These are phyloP conservation scores for Pseudogymnoascus sp. DNA, from an alignment of 2,329 filamentous ascomycete genomes.

Conservation along the genomic window DNA sequence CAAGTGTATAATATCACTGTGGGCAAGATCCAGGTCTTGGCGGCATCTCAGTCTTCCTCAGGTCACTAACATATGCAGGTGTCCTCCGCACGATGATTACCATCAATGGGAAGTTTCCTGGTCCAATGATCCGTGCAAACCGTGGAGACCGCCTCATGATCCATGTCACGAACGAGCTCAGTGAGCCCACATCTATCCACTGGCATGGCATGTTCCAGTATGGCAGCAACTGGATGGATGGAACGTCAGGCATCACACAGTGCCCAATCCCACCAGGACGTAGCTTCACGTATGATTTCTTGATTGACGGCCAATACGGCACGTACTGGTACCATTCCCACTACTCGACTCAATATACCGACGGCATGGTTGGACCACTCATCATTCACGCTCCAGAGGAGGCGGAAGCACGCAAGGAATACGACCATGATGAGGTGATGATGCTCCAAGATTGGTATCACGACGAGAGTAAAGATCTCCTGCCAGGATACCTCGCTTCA, in stretches of 20 bases:
- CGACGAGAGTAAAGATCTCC: constrained; percentile 38
- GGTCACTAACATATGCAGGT: not conserved
- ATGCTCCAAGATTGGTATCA: constrained; percentile 72
- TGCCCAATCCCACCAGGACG: constrained; percentile 53
- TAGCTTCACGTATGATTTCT: constrained; percentile 24
- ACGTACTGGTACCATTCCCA: constrained; percentile 56
- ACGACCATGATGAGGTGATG: constrained; percentile 50
- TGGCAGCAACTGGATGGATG: constrained; percentile 35
- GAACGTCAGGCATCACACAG: constrained; percentile 44
- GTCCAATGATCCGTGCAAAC: constrained; percentile 30
- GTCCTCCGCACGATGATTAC: constrained; percentile 20
- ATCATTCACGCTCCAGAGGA: constrained; percentile 53
- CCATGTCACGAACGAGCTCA: constrained; percentile 29
- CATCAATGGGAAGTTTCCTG: constrained; percentile 30
- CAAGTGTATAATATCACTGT: not conserved
- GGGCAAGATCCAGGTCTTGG: not conserved
- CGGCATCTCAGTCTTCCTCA: not conserved
- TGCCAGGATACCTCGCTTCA: constrained; percentile 32
- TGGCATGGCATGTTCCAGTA: constrained; percentile 41
- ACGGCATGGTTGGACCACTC: constrained; percentile 51
- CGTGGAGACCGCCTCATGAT: constrained; percentile 30
- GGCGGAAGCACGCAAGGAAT: constrained; percentile 46
- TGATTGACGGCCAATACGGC: constrained; percentile 33
- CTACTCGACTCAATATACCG: constrained; percentile 36
- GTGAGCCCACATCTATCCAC: constrained; percentile 35